Evolutionary conservation across 495 filamentous ascomycete genomes (phyloP).

Genomic region (Trichoderma erinaceum): DNA sequence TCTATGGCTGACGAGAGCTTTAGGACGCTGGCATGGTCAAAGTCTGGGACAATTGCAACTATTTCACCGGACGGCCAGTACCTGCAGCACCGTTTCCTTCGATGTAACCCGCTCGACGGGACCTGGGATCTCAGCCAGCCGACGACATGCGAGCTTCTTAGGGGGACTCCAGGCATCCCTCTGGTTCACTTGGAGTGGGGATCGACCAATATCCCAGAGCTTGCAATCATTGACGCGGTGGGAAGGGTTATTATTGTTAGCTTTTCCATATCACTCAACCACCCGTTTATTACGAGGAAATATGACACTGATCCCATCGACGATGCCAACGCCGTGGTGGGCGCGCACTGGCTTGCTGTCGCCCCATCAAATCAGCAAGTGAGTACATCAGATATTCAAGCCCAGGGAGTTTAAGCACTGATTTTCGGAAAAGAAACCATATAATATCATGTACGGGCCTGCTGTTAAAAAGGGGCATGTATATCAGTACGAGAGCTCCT

Average conservation of each 20-base stretch:
- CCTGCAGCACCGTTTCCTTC: constrained; percentile 65
- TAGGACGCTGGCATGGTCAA: constrained; percentile 86
- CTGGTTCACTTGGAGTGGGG: constrained; percentile 78
- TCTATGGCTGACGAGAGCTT: constrained; percentile 20
- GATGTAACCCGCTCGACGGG: constrained; percentile 62
- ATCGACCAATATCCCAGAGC: constrained; percentile 55
- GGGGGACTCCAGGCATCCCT: constrained; percentile 44
- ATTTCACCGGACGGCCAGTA: constrained; percentile 63
- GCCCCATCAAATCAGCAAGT: not conserved
- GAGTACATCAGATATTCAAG: not conserved
- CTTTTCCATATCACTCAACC: constrained; percentile 59
- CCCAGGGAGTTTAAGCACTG: not conserved
- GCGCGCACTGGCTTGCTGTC: constrained; percentile 74
- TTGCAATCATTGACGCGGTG: constrained; percentile 68
- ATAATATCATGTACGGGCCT: constrained; percentile 35
- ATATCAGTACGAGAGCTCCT: constrained; percentile 39
- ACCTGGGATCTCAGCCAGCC: constrained; percentile 71
- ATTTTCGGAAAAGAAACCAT: constrained; percentile 16
- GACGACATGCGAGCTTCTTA: constrained; percentile 32
- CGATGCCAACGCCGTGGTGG: constrained; percentile 70
- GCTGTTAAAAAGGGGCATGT: constrained; percentile 38
- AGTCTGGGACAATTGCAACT: constrained; percentile 76
- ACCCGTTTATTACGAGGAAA: constrained; percentile 48
- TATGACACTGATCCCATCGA: constrained; percentile 57
- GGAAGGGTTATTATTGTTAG: constrained; percentile 67